Evolutionary conservation across 2,329 filamentous ascomycete species (phyloP).

Genomic region (Raffaelea albimanens): DNA sequence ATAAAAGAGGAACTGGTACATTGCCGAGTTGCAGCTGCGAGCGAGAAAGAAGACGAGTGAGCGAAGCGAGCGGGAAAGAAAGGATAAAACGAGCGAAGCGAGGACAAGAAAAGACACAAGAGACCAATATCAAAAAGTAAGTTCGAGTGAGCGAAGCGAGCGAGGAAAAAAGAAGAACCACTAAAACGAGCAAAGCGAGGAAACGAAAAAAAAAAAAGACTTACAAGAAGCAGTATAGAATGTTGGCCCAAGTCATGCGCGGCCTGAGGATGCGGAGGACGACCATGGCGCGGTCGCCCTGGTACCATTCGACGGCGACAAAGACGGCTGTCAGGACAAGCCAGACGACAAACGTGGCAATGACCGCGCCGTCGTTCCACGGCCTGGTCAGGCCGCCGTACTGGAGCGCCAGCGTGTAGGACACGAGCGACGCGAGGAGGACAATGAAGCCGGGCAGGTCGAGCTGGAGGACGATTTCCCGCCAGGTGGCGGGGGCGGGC

Average conservation of each 20-base stretch:
- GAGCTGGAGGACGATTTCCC: conserved; percentile 22
- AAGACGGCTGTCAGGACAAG: conserved; percentile 20
- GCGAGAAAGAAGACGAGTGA: too few relatives aligned
- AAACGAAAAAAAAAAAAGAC: too few relatives aligned
- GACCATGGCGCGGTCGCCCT: conserved; percentile 27
- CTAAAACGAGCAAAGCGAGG: too few relatives aligned
- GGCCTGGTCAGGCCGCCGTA: conserved; percentile 23
- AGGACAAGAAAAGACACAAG: too few relatives aligned
- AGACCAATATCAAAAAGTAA: neutral
- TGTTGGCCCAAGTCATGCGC: conserved; percentile 16
- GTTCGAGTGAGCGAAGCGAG: too few relatives aligned
- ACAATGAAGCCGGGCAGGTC: conserved; percentile 7
- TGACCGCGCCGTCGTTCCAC: conserved; percentile 16
- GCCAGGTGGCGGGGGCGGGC: neutral
- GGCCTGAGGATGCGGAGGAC: conserved; percentile 28
- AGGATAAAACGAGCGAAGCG: too few relatives aligned
- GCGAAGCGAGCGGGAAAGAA: too few relatives aligned
- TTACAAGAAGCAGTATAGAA: neutral
- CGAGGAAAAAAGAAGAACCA: too few relatives aligned
- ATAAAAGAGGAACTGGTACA: conserved; percentile 7
- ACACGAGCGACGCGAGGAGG: conserved; percentile 22
- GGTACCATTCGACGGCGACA: conserved; percentile 21
- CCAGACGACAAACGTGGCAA: conserved; percentile 25
- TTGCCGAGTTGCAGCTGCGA: neutral
- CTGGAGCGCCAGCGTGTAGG: conserved; percentile 32